A percentile compares a stretch with the other conserved stretches of the same genome.
Conservation (phyloP, 2,329 filamentous ascomycete genomes). For the Diaporthe destruens region DNA sequence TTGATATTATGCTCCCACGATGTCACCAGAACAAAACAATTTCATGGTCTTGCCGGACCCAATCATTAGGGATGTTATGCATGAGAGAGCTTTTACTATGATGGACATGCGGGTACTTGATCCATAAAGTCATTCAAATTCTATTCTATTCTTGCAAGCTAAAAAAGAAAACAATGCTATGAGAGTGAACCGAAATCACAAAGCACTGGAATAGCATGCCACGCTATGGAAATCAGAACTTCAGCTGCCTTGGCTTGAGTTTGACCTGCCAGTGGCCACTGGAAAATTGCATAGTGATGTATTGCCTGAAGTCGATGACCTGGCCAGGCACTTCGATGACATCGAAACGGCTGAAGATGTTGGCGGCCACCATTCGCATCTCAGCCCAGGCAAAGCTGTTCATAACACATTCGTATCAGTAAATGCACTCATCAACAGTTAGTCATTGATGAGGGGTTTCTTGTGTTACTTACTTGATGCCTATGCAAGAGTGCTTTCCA, state of each 20-base stretch:
- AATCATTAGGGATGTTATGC: background rate
- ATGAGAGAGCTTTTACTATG: background rate
- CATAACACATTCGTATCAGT: background rate
- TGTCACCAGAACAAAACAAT: background rate
- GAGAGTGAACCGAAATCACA: background rate
- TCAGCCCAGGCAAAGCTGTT: conserved; percentile 46
- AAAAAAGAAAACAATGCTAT: background rate
- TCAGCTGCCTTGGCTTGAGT: conserved; percentile 14
- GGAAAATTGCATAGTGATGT: conserved; percentile 46
- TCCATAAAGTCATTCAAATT: no score
- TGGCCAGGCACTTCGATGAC: conserved; percentile 44
- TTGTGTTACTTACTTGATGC: conserved; percentile 43
- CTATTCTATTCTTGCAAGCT: background rate
- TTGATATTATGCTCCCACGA: background rate
- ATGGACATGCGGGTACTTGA: background rate
- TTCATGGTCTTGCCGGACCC: background rate
- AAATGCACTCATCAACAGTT: background rate
- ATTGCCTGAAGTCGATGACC: conserved; percentile 45
- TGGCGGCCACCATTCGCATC: conserved; percentile 46
- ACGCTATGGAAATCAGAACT: background rate
- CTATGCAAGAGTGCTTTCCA: conserved; percentile 47
- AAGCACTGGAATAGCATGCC: background rate
- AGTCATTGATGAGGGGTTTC: background rate
- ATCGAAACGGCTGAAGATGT: conserved; percentile 45
- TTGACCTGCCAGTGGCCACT: conserved; percentile 46